These are phyloP conservation scores for Herpetospermum pedunculosum DNA, from an alignment of 306 rosid genomes.

Conservation along the genomic window DNA sequence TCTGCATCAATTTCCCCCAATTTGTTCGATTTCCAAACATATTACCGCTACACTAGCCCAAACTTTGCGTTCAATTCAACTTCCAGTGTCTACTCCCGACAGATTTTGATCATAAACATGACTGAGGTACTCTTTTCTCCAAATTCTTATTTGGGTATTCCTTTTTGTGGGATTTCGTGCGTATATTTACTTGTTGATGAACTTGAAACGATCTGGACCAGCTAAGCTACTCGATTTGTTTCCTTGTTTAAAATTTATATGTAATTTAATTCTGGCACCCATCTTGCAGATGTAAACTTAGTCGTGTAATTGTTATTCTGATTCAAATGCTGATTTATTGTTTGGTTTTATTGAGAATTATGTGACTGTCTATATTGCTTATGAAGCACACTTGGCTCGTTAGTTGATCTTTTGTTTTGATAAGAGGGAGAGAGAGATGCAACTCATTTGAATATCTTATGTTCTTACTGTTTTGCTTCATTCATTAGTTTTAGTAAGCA, in stretches of 20 bases:
- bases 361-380: not conserved
- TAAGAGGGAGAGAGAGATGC: not conserved
- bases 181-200: slow-evolving; percentile 1
- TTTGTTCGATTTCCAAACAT: not conserved
- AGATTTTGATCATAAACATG: slow-evolving; percentile 47
- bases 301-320: not conserved
- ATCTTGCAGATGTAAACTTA: not conserved
- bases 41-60: not conserved
- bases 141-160: not conserved
- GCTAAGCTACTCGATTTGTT: not conserved
- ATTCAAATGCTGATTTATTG: not conserved
- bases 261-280: not conserved
- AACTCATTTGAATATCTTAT: not conserved
- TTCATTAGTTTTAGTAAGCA: not conserved
- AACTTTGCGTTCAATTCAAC: not conserved
- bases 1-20: not conserved
- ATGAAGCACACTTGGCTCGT: not conserved
- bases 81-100: slow-evolving; percentile 4
- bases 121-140: slow-evolving; percentile 43
- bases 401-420: not conserved
- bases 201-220: not conserved
- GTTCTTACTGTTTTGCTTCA: not conserved
- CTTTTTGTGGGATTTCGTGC: not conserved
- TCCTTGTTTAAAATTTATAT: not conserved
- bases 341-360: not conserved